A percentile compares a stretch with the other conserved stretches of the same genome.
These are phyloP conservation scores for Erucastrum elatum DNA, from an alignment of 345 rosid species.

Conservation along the genomic window DNA sequence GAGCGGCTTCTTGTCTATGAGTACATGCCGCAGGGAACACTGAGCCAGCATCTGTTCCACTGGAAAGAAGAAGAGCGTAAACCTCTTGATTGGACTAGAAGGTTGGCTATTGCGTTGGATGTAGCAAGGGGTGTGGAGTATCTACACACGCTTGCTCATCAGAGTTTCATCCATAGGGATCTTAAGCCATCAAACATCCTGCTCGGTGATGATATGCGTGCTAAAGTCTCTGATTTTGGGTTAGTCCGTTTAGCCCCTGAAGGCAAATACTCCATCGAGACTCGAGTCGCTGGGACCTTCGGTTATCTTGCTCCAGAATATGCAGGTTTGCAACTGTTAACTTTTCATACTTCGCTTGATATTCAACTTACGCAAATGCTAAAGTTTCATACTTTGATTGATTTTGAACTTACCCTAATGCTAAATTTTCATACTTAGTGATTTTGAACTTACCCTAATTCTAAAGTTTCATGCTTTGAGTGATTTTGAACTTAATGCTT, in stretches of 20 bases:
- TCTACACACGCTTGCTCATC: conserved; percentile 58
- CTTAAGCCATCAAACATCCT: conserved; percentile 63
- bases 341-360: no score
- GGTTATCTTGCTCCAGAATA: conserved; percentile 68
- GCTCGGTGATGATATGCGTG: conserved; percentile 63
- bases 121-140: conserved; percentile 66
- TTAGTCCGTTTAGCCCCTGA: conserved; percentile 64
- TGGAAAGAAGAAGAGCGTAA: conserved; percentile 51
- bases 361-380: no score
- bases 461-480: no score
- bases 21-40: conserved; percentile 65
- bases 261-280: conserved; percentile 49
- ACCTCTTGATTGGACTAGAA: conserved; percentile 60
- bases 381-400: no score
- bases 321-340: conserved; percentile 49
- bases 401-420: no score
- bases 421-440: no score
- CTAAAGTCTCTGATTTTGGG: conserved; percentile 66
- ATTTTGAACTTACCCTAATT: no score
- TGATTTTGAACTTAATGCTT: background rate
- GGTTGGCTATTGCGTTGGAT: conserved; percentile 57
- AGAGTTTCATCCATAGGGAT: conserved; percentile 64
- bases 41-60: conserved; percentile 51
- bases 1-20: conserved; percentile 81
- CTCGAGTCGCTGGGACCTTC: conserved; percentile 60